Evolutionary conservation across 1,284 basidiomycete genomes (phyloP), one percentile per base, ranked within the genome.

Genomic region (Leccinum huronense): DNA sequence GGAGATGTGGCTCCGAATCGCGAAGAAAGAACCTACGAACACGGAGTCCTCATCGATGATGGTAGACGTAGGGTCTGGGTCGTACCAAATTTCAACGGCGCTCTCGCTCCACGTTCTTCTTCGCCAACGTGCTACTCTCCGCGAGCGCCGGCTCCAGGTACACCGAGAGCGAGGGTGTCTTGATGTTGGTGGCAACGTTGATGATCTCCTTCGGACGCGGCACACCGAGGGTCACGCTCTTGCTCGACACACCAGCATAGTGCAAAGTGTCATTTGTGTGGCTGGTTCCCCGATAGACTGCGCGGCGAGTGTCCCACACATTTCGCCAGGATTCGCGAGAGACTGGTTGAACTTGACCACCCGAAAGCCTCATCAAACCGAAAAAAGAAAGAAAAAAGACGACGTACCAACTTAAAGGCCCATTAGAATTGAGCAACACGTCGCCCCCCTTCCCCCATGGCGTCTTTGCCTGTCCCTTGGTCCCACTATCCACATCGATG

Each of bases 251-350:
- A 91, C 96, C 96, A 69, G 96, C 96, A 76, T 97, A 98, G 80
- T 98, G 96, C 91, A 98, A 98, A 0, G 95, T 98, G 95, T 98
- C 96, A 98, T 98, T 80, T 98, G 96, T 2, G 97, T 99, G 3
- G 97, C 97, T 0, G 97, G 97, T 83, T 99, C 97, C 79, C 97
- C 97, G 69, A 99, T 99, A 4, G 95, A 98, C 79, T 99, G 97
- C 0, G 97, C 97, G 42, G 97, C 93, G 14, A 99, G 86, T 0
- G 95, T 98, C 57, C 97, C 97, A 71, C 97, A 98, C 97, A 99
- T 99, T 80, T 99, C 97, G 59, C 97, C 96, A 0, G 97, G 94
- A 73, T 97, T 92, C 27, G 86, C 95, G 2, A 98, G 75, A 1
- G 96, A 93, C 71, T 89, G 89, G 74, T 97, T 96, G 83, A 97